phyloP scores from a whole-genome alignment of 2,329 filamentous ascomycete species.

The Pestalotiopsis sp. region DNA sequence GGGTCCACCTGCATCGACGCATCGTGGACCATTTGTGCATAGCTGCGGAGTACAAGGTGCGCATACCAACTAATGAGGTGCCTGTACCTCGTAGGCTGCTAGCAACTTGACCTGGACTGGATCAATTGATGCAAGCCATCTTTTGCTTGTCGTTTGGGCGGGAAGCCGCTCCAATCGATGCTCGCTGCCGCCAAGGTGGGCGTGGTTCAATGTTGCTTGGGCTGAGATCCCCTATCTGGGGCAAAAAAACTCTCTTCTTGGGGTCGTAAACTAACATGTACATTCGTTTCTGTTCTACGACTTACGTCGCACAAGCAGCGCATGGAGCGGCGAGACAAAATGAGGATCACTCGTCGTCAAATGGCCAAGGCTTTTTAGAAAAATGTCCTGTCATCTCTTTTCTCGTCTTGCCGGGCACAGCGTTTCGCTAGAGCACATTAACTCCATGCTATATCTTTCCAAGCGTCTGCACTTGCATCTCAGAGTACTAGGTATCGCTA shows the following conservation, averaged over 20 bases:
- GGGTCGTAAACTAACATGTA: neutral
- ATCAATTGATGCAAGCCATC: neutral
- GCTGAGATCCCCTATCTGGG: neutral
- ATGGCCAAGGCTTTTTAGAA: neutral
- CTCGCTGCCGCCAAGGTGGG: neutral
- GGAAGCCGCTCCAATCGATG: conserved; percentile 2
- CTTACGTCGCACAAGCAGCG: neutral
- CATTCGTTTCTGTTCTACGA: neutral
- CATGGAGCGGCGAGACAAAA: neutral
- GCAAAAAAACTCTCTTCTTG: neutral
- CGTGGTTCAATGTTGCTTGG: neutral
- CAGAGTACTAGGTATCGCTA: conserved; percentile 9
- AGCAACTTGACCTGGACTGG: neutral
- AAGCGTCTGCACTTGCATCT: neutral
- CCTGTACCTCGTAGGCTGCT: too few species aligned
- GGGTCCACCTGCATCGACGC: neutral
- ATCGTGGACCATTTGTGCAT: too few species aligned
- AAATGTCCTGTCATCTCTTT: neutral
- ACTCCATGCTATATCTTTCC: neutral
- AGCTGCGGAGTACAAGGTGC: too few species aligned
- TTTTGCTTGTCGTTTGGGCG: neutral
- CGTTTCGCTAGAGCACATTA: neutral
- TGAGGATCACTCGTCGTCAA: neutral
- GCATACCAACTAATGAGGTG: too few species aligned
- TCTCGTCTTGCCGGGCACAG: neutral